Conservation (phyloP, 768 basidiomycete genomes). For the Tricholoma matsutake region DNA sequence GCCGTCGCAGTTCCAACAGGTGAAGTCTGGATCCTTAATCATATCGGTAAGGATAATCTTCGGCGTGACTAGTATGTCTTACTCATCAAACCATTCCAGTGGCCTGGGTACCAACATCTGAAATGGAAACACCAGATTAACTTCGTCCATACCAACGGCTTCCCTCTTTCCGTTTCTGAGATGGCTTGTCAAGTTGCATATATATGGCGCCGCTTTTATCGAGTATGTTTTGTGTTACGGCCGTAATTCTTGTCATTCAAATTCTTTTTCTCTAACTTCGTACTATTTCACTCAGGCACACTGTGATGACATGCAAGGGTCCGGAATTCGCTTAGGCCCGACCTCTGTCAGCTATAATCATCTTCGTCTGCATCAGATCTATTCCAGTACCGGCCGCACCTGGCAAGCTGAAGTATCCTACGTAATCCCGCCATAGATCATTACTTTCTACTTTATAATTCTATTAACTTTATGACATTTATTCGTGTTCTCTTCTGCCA, state of each 20-base stretch:
- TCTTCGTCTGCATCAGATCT: conserved; percentile 12
- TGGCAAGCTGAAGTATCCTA: conserved; percentile 15
- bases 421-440: conserved; percentile 3
- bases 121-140: conserved; percentile 9
- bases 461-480: no score
- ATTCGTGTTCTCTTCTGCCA: no score
- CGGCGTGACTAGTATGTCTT: not conserved
- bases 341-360: conserved; percentile 11
- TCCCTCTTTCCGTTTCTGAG: conserved; percentile 5
- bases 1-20: conserved; percentile 4
- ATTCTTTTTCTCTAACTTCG: not conserved
- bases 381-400: conserved; percentile 6
- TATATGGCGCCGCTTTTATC: conserved; percentile 13
- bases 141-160: conserved; percentile 7
- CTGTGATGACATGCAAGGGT: conserved; percentile 5
- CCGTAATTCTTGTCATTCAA: not conserved
- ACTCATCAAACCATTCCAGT: not conserved
- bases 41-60: conserved; percentile 5
- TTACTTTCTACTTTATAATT: not conserved
- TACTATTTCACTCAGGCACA: conserved; percentile 2
- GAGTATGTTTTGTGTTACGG: conserved; percentile 1
- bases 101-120: conserved; percentile 15
- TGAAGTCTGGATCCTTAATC: conserved; percentile 1
- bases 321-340: conserved; percentile 6
- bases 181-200: conserved; percentile 12